Conservation (phyloP, 352 stramenopile genomes). For the Globisporangium sylvaticum region DNA sequence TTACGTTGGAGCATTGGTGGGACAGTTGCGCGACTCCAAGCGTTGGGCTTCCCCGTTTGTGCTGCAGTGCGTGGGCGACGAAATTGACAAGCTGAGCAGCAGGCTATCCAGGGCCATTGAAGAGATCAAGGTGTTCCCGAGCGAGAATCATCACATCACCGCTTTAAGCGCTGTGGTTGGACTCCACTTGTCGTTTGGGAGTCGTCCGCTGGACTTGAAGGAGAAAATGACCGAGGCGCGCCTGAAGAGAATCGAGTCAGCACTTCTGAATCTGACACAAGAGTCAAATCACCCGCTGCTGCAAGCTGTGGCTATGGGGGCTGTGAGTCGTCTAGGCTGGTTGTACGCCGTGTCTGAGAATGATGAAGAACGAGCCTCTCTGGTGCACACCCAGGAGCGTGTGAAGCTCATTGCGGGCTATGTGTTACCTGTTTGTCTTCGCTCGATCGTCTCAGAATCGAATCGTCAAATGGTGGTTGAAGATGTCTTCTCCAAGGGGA, state of each 20-base stretch:
- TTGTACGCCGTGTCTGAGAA: conserved; percentile 17
- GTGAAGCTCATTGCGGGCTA: conserved; percentile 3
- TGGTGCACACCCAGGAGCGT: neutral
- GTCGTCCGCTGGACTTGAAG: conserved; percentile 23
- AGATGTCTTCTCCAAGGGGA: neutral
- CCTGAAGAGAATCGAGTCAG: conserved; percentile 22
- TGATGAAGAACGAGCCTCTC: neutral
- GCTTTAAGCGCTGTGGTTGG: conserved; percentile 24
- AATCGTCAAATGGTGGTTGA: neutral
- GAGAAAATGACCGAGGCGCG: conserved; percentile 13
- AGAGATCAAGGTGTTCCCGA: conserved; percentile 34
- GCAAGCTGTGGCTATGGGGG: conserved; percentile 19
- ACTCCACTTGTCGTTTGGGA: conserved; percentile 34
- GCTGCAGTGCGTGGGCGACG: conserved; percentile 20
- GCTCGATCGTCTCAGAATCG: neutral
- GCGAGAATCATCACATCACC: conserved; percentile 12
- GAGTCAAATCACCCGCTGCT: conserved; percentile 19
- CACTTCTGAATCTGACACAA: conserved; percentile 21
- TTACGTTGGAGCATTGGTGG: conserved; percentile 32
- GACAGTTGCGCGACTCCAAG: conserved; percentile 32
- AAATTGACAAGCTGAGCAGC: conserved; percentile 20
- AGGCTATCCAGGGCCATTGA: conserved; percentile 31
- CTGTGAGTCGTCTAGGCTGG: conserved; percentile 24
- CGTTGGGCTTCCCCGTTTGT: conserved; percentile 33
- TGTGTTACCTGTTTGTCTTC: neutral